Conservation (phyloP, 306 rosid species). For the Rosa persica region DNA sequence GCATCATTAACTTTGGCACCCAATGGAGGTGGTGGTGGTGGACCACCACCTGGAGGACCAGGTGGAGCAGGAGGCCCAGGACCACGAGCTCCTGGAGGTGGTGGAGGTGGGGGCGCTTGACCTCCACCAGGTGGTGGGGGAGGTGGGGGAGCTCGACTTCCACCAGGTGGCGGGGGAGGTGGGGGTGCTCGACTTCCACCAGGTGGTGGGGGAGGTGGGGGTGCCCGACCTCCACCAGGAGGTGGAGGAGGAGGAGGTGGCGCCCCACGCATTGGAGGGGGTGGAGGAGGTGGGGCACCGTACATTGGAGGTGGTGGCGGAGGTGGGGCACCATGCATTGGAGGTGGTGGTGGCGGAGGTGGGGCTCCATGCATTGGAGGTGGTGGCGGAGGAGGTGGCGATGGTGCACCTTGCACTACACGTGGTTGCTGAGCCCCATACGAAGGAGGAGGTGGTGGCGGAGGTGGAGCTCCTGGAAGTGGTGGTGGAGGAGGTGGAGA, state of each 20-base stretch:
- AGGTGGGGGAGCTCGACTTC: conserved; percentile 30
- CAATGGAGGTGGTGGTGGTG: conserved; percentile 49
- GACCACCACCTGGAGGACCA: conserved; percentile 46
- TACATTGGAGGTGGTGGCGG: conserved; percentile 35
- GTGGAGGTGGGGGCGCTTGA: conserved; percentile 32
- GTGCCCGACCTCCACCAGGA: conserved; percentile 15
- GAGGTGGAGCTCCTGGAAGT: conserved; percentile 28
- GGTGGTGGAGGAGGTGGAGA: conserved; percentile 37
- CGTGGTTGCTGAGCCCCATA: conserved; percentile 5
- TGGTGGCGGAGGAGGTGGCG: conserved; percentile 30
- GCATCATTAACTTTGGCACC: conserved; percentile 29
- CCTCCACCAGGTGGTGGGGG: conserved; percentile 42
- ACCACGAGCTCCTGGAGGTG: conserved; percentile 30
- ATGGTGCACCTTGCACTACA: conserved; percentile 20
- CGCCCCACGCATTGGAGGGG: conserved; percentile 1
- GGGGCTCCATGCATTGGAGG: conserved; percentile 14
- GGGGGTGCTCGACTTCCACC: conserved; percentile 30
- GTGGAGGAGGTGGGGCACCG: conserved; percentile 24
- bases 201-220: conserved; percentile 52
- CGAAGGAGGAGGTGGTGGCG: conserved; percentile 29
- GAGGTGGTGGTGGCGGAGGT: conserved; percentile 35
- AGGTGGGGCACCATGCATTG: conserved; percentile 22
- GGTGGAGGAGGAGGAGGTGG: conserved; percentile 34
- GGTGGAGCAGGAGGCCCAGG: conserved; percentile 32
- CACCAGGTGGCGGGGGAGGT: conserved; percentile 42